A percentile compares a stretch with the other conserved stretches of the same genome.
Conservation (phyloP, 306 rosid species). For the Quercus ilex region DNA sequence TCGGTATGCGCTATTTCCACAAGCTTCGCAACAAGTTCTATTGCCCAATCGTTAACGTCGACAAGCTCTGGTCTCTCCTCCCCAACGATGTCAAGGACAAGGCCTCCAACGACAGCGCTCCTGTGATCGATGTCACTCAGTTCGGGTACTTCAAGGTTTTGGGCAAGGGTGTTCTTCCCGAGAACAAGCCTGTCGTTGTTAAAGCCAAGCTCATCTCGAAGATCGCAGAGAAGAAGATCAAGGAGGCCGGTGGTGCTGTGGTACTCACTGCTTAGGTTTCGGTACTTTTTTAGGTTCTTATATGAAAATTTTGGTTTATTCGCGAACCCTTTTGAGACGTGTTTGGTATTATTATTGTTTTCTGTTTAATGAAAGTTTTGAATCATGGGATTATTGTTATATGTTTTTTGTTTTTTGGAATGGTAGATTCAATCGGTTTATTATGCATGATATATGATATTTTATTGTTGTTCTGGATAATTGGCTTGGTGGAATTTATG, state of each 20-base stretch:
- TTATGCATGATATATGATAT: neutral
- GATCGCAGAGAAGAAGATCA: constrained; percentile 85
- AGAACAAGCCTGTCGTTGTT: constrained; percentile 59
- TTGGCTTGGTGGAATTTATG: neutral
- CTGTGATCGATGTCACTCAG: constrained; percentile 69
- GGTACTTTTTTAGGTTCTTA: neutral
- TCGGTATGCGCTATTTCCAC: constrained; percentile 88
- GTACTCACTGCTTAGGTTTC: constrained; percentile 72
- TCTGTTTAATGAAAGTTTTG: neutral
- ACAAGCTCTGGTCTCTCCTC: constrained; percentile 69
- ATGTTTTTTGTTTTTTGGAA: neutral
- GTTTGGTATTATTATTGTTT: neutral
- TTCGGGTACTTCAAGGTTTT: constrained; percentile 64
- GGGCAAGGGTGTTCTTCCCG: constrained; percentile 69
- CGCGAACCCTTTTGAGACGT: neutral
- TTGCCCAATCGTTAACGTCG: constrained; percentile 74
- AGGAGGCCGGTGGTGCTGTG: constrained; percentile 87
- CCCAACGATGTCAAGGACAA: constrained; percentile 72
- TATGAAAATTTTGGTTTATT: neutral
- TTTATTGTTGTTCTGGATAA: too few relatives aligned
- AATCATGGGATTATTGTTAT: neutral
- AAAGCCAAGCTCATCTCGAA: constrained; percentile 81
- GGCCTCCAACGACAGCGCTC: constrained; percentile 58
- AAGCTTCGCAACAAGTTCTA: constrained; percentile 76
- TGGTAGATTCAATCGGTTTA: neutral